Percentiles rank a stretch among this genome's conserved stretches.
Conservation (phyloP, 176 grass and related monocot species). For the Tillandsia leiboldiana region DNA sequence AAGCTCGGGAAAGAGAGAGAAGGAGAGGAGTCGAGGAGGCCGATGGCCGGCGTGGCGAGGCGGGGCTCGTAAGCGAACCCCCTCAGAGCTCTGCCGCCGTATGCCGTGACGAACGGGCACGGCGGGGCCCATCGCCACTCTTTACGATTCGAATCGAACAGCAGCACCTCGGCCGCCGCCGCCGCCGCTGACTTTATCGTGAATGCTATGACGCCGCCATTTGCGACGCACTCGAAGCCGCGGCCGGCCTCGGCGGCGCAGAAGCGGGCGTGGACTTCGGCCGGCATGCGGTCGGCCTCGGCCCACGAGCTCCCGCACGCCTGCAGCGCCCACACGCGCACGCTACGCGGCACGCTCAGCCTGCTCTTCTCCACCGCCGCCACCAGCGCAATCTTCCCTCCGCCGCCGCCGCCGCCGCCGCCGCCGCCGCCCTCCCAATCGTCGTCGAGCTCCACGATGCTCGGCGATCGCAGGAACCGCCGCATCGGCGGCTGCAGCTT, state of each 20-base stretch:
- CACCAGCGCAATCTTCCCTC: slow-evolving; percentile 61
- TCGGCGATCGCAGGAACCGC: slow-evolving; percentile 71
- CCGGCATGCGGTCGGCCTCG: slow-evolving; percentile 71
- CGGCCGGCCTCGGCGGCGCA: slow-evolving; percentile 29
- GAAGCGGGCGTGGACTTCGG: slow-evolving; percentile 61
- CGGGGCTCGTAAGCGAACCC: slow-evolving; percentile 69
- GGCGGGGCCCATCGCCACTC: slow-evolving; percentile 81
- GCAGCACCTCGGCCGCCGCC: slow-evolving; percentile 34
- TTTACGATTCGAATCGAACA: slow-evolving; percentile 51
- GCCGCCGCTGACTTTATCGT: slow-evolving; percentile 13
- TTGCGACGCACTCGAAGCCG: slow-evolving; percentile 72
- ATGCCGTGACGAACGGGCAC: slow-evolving; percentile 31
- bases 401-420: slow-evolving; percentile 61
- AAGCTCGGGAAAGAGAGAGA: slow-evolving; percentile 42
- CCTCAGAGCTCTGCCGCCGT: slow-evolving; percentile 27
- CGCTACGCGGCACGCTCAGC: slow-evolving; percentile 82
- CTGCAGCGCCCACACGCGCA: slow-evolving; percentile 71
- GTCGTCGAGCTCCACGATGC: slow-evolving; percentile 45
- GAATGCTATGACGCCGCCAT: slow-evolving; percentile 57
- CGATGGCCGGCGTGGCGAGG: slow-evolving; percentile 82
- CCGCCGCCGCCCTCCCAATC: slow-evolving; percentile 48
- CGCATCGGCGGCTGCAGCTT: slow-evolving; percentile 89
- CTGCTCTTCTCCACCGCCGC: slow-evolving; percentile 89
- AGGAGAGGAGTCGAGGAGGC: slow-evolving; percentile 55
- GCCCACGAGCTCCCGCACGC: slow-evolving; percentile 38